Percentiles rank a stretch among this genome's conserved stretches.
phyloP scores from a whole-genome alignment of 176 grass and related monocot species.

The Zea mays region Zm-B73-REFERENCE-NAM-5.0 NC_050102.1:87050001-87050500 shows the following conservation, averaged over 20 bases:
- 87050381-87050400: conserved; percentile 39
- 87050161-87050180: conserved; percentile 41
- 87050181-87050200: conserved; percentile 37
- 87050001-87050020: conserved; percentile 36
- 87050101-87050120: conserved; percentile 56
- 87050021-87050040: conserved; percentile 45
- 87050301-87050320: conserved; percentile 34
- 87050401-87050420: conserved; percentile 40
- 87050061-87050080: conserved; percentile 37
- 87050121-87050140: conserved; percentile 65
- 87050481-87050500: conserved; percentile 45
- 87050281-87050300: conserved; percentile 27
- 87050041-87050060: conserved; percentile 43
- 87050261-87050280: conserved; percentile 35
- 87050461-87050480: conserved; percentile 37
- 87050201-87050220: conserved; percentile 29
- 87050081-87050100: conserved; percentile 56
- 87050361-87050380: conserved; percentile 36
- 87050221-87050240: conserved; percentile 46
- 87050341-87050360: conserved; percentile 44
- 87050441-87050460: conserved; percentile 37
- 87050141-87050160: conserved; percentile 53
- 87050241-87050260: conserved; percentile 42
- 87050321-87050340: conserved; percentile 32
- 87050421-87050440: conserved; percentile 30